Conservation (phyloP, 2,329 filamentous ascomycete species). For the Lomentospora prolificans region DNA sequence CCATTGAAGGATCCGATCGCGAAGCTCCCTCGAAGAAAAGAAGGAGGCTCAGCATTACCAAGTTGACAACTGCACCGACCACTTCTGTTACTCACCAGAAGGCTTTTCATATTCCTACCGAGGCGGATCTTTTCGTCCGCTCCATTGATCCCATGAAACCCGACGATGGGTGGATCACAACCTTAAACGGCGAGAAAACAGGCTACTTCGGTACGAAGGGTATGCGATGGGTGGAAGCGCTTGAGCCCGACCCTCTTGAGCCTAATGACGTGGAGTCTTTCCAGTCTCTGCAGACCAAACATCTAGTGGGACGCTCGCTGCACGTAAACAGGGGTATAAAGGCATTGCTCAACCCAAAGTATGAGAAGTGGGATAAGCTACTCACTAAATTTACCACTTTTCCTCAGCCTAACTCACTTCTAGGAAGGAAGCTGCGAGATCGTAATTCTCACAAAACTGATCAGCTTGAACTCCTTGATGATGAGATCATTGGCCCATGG, state of each 20-base stretch:
- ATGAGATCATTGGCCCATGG: neutral
- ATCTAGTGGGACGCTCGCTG: neutral
- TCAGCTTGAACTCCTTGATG: neutral
- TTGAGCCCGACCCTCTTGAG: neutral
- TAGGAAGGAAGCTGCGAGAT: neutral
- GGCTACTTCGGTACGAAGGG: neutral
- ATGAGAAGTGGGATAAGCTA: neutral
- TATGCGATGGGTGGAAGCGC: neutral
- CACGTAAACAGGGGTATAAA: neutral
- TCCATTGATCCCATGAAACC: neutral
- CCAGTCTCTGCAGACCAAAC: neutral
- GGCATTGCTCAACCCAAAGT: neutral
- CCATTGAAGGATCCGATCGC: neutral
- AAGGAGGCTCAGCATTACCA: neutral
- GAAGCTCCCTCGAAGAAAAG: neutral
- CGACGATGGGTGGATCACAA: constrained; percentile 9
- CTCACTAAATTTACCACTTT: neutral
- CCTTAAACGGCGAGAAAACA: neutral
- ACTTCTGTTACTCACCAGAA: neutral
- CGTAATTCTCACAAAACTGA: neutral
- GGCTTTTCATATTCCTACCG: neutral
- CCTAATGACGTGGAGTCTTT: neutral
- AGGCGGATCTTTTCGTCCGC: neutral
- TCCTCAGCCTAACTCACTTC: neutral
- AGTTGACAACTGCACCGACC: neutral